phyloP scores from a whole-genome alignment of 306 rosid species.

The Acacia acuminata region DNA sequence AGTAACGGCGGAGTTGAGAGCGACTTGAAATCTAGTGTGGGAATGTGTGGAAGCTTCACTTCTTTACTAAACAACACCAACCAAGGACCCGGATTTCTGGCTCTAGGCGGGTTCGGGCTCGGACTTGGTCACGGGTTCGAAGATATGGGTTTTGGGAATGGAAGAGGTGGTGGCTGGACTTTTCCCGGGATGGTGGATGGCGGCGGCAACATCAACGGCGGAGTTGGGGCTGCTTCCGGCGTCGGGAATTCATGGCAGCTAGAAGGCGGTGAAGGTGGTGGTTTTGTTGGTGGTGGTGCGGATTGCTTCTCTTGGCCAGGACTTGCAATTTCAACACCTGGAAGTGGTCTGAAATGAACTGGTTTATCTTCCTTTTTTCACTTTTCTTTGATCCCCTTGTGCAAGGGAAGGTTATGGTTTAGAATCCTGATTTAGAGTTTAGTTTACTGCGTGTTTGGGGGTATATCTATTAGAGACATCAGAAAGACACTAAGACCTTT shows the following conservation, averaged over 20 bases:
- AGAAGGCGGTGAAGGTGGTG: slow-evolving; percentile 59
- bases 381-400: not conserved
- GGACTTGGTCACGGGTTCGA: slow-evolving; percentile 71
- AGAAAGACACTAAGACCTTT: slow-evolving; percentile 34
- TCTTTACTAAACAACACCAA: slow-evolving; percentile 61
- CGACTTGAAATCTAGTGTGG: slow-evolving; percentile 40
- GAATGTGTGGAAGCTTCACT: slow-evolving; percentile 66
- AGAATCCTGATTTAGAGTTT: slow-evolving; percentile 12
- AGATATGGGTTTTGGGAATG: slow-evolving; percentile 67
- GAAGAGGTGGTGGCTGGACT: slow-evolving; percentile 63
- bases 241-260: slow-evolving; percentile 72
- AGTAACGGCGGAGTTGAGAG: slow-evolving; percentile 39
- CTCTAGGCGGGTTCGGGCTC: slow-evolving; percentile 81
- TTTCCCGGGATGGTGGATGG: slow-evolving; percentile 64
- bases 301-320: slow-evolving; percentile 95
- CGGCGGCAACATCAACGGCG: slow-evolving; percentile 5
- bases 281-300: slow-evolving; percentile 61
- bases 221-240: slow-evolving; percentile 37
- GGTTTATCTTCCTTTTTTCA: not conserved
- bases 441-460: slow-evolving; percentile 31
- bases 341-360: slow-evolving; percentile 71
- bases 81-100: slow-evolving; percentile 69
- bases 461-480: slow-evolving; percentile 32
- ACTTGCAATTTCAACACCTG: slow-evolving; percentile 84
- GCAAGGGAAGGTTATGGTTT: not conserved